Conservation (phyloP, 106 monocot genomes). For the Xerophyta viscosa region DNA sequence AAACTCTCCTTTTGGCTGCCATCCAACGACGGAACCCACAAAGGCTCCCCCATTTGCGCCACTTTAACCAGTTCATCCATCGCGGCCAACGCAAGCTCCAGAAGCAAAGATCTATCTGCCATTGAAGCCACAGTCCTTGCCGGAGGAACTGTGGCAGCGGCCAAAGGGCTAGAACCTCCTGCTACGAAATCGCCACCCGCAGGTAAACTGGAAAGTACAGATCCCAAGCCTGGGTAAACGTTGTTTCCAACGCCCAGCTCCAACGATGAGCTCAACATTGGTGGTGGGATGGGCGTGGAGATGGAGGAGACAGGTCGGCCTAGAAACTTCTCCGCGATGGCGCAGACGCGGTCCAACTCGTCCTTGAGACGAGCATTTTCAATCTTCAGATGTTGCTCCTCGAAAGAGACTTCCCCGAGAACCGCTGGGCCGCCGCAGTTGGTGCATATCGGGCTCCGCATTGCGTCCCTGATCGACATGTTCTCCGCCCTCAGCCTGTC, state of each 20-base stretch:
- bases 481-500: slow-evolving; percentile 80
- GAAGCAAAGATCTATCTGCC: slow-evolving; percentile 31
- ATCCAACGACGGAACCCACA: slow-evolving; percentile 47
- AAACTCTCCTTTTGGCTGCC: slow-evolving; percentile 27
- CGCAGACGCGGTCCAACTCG: slow-evolving; percentile 70
- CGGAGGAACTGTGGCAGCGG: slow-evolving; percentile 16
- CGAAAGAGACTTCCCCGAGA: slow-evolving; percentile 56
- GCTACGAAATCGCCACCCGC: slow-evolving; percentile 20
- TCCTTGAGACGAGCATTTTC: slow-evolving; percentile 90
- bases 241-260: slow-evolving; percentile 48
- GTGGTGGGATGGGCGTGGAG: slow-evolving; percentile 4
- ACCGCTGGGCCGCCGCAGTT: slow-evolving; percentile 71
- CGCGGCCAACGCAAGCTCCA: slow-evolving; percentile 68
- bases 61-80: slow-evolving; percentile 89
- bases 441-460: slow-evolving; percentile 68
- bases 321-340: slow-evolving; percentile 57
- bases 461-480: slow-evolving; percentile 56
- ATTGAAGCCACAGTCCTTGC: background rate
- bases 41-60: slow-evolving; percentile 60
- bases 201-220: slow-evolving; percentile 16
- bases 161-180: slow-evolving; percentile 16
- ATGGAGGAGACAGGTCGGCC: slow-evolving; percentile 38
- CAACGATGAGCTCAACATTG: slow-evolving; percentile 36
- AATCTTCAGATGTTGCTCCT: slow-evolving; percentile 70
- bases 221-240: slow-evolving; percentile 17